phyloP scores from a whole-genome alignment of 208 protist genomes.

The Leishmania guyanensis region DNA sequence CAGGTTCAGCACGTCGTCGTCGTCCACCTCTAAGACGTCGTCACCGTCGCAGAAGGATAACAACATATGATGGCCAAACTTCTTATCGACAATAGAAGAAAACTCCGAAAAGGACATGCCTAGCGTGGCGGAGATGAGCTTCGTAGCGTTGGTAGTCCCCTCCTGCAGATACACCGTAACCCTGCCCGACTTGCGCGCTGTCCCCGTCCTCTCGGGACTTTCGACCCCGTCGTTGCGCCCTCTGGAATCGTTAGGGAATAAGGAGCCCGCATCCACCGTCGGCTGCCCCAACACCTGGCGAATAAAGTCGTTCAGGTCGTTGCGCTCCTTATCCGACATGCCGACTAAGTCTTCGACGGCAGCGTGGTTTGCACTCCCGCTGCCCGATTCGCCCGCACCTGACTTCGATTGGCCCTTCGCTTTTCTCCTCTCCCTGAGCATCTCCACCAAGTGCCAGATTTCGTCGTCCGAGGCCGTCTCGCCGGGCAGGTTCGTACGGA shows the following conservation, averaged over 20 bases:
- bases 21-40: conserved; percentile 82
- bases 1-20: conserved; percentile 86
- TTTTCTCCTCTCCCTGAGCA: conserved; percentile 33
- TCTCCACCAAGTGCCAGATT: conserved; percentile 57
- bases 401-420: conserved; percentile 21
- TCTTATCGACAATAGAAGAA: conserved; percentile 69
- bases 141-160: conserved; percentile 46
- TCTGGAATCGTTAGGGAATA: conserved; percentile 43
- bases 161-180: conserved; percentile 82
- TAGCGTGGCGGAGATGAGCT: conserved; percentile 71
- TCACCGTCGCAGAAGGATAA: conserved; percentile 84
- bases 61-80: conserved; percentile 69
- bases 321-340: conserved; percentile 68
- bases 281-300: conserved; percentile 69
- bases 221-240: conserved; percentile 38
- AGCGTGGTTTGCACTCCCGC: conserved; percentile 13
- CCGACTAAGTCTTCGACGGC: conserved; percentile 51
- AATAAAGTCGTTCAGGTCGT: conserved; percentile 81
- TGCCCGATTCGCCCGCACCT: not conserved
- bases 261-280: conserved; percentile 35
- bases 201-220: conserved; percentile 33
- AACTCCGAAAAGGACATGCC: conserved; percentile 80
- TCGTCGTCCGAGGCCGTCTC: conserved; percentile 47
- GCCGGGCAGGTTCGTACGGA: conserved; percentile 65
- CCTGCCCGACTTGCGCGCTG: conserved; percentile 57